These are phyloP conservation scores for Trichoderma asperelloides DNA, from an alignment of 495 filamentous ascomycete species.

Conservation along the genomic window DNA sequence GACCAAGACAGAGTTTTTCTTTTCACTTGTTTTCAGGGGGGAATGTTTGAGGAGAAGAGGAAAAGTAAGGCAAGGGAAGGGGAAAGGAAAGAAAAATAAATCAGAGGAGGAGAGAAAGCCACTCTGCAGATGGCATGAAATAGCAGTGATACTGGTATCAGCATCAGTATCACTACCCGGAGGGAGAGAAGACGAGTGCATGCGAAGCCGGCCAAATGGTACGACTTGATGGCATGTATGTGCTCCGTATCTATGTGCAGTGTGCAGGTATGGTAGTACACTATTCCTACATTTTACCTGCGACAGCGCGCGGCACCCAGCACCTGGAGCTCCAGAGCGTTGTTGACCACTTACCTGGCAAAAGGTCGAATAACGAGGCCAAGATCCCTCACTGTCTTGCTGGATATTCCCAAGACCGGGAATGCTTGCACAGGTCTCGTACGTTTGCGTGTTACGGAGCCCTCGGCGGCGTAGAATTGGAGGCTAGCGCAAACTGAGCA, in stretches of 20 bases:
- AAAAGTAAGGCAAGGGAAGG: background rate
- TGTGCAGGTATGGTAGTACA: background rate
- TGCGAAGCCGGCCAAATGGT: slow-evolving; percentile 1
- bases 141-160: background rate
- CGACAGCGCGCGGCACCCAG: background rate
- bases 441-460: slow-evolving; percentile 1
- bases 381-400: background rate
- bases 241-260: too few species aligned
- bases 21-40: background rate
- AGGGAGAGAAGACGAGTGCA: background rate
- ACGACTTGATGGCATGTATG: background rate
- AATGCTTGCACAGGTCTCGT: background rate
- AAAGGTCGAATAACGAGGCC: background rate
- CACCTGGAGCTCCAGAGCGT: background rate
- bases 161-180: background rate
- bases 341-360: background rate
- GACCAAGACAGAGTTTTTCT: background rate
- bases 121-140: background rate
- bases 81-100: background rate
- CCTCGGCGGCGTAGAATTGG: background rate
- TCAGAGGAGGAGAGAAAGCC: background rate
- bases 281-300: background rate
- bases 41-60: background rate
- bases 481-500: background rate
- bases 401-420: background rate